Base-by-base conservation (phyloP, 768 basidiomycete genomes). In the Rhizopogon vinicolor region DNA sequence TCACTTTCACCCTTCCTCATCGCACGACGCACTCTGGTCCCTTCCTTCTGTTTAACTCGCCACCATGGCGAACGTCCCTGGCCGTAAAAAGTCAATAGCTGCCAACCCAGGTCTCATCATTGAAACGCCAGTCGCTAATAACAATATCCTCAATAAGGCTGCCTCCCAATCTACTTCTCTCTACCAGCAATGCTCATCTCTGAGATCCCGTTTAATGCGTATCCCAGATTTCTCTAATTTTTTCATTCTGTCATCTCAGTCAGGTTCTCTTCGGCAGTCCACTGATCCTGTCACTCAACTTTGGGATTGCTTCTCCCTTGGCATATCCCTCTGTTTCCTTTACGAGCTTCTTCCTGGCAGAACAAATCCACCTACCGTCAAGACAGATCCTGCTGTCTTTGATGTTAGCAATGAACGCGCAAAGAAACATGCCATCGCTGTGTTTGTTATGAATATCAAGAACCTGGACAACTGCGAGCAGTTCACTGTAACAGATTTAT, bases 211-310 rank as follows among this genome's bases (percentile, higher is more conserved):
- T 62, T 85, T 94, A 67, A 77, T 88, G 74, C 87, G 88, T 67
- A 84, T 94, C 58, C 82, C 80, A 58, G 81, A 83, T 62, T 94
- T 94, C 60, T 68, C 80, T 58, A 76, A 76, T 56, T 91, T 87
- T 73, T 89, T 91, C 62, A 70, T 78, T 41, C 76, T 87, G 56
- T 80, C 85, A 7, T 74, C 82, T 7, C 65, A 78, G 18, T 66
- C 76, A 40, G 84, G 83, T 59, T 78, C 85, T 41, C 72, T 77
- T 35, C 81, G 91, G 55, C 84, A 84, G 70, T 90, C 89, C 35
- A 89, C 87, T 42, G 94, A 98, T 74, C 92, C 93, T 39, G 96
- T 99, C 64, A 87, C 89, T 45, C 91, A 93, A 69, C 85, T 98
- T 49, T 96, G 95, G 87, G 91, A 93, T 66, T 86, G 91, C 68